phyloP scores from a whole-genome alignment of 345 rosid species.

The Litchi chinensis region DNA sequence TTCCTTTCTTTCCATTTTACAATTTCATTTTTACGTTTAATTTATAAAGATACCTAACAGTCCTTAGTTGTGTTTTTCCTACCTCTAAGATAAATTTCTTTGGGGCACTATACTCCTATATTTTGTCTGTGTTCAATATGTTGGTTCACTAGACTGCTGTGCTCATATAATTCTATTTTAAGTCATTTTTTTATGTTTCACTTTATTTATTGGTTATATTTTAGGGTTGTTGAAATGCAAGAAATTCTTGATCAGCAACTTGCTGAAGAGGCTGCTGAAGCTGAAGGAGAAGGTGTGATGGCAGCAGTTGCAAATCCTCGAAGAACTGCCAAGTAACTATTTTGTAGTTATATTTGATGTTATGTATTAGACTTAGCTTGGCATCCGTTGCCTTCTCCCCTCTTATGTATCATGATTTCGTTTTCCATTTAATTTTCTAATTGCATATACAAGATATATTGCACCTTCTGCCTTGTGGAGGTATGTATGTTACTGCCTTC shows the following conservation, averaged over 20 bases:
- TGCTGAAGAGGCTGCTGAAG: slow-evolving; percentile 99
- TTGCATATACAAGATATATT: slow-evolving; percentile 3
- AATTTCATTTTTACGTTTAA: not conserved
- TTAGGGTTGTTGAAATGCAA: slow-evolving; percentile 99
- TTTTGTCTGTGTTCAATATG: not conserved
- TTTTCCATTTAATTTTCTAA: not conserved
- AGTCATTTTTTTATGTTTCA: not conserved
- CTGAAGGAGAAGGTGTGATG: slow-evolving; percentile 96
- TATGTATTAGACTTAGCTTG: not conserved
- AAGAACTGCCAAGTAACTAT: slow-evolving; percentile 76
- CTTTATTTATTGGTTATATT: slow-evolving; percentile 15
- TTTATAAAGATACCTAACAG: not conserved
- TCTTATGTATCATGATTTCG: slow-evolving; percentile 1
- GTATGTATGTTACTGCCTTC: not conserved
- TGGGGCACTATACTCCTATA: not conserved
- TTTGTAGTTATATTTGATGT: slow-evolving; percentile 9
- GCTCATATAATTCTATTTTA: not conserved
- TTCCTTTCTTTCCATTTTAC: not conserved
- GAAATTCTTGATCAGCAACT: too few species aligned
- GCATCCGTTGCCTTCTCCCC: not conserved
- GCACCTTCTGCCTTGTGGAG: not conserved
- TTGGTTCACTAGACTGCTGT: slow-evolving; percentile 1
- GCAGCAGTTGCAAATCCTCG: slow-evolving; percentile 91
- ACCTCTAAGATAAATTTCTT: not conserved
- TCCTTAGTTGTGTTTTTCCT: not conserved